phyloP scores from a whole-genome alignment of 1,139 yeast genomes.

The Sugiyamaella paludigena region DNA sequence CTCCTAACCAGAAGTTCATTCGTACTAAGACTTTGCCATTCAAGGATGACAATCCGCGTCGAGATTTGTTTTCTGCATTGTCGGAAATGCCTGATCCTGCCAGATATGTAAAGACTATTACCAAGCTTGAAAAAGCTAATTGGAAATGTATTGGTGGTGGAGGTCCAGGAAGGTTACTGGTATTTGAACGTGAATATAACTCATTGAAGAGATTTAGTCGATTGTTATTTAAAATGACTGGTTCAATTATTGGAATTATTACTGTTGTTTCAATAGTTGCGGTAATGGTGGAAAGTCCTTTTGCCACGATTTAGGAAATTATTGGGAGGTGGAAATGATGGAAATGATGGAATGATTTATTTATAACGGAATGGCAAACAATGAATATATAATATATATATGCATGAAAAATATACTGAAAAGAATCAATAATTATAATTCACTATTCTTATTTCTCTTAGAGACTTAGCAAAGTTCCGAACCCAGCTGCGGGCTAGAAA shows the following conservation, averaged over 20 bases:
- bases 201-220: constrained; percentile 19
- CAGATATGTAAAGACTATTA: constrained; percentile 35
- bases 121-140: constrained; percentile 41
- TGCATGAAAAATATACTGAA: no score
- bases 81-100: constrained; percentile 42
- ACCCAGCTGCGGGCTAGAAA: no score
- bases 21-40: constrained; percentile 47
- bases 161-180: constrained; percentile 38
- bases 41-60: constrained; percentile 33
- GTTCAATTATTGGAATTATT: constrained; percentile 15
- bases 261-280: constrained; percentile 16
- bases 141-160: constrained; percentile 52
- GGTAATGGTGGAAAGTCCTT: constrained; percentile 19
- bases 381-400: no score
- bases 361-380: no score
- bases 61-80: constrained; percentile 50
- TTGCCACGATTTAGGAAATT: constrained; percentile 12
- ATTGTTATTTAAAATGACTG: constrained; percentile 19
- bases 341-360: no score
- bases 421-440: no score
- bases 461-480: no score
- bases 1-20: constrained; percentile 44
- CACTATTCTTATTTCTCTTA: not conserved
- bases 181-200: constrained; percentile 36
- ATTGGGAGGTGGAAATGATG: no score